Percentiles rank a stretch among this genome's conserved stretches.
phyloP scores from a whole-genome alignment of 192 early-diverging fungal species.

The Coemansia sp. region DNA sequence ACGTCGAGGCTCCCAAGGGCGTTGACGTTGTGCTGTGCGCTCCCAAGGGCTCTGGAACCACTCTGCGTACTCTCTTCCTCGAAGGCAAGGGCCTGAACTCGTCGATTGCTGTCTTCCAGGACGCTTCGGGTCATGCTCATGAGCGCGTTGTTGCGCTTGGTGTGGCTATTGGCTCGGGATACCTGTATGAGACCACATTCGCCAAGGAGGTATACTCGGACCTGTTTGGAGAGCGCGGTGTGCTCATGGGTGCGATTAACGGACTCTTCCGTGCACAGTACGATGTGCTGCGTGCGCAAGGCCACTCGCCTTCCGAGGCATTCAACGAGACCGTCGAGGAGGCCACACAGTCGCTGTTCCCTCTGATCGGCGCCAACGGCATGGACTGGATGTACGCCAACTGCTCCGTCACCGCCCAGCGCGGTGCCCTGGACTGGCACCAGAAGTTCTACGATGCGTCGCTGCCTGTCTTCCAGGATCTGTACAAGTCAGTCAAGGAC shows the following conservation, averaged over 20 bases:
- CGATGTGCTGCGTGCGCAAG: constrained; percentile 88
- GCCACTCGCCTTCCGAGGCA: constrained; percentile 95
- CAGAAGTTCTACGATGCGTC: constrained; percentile 87
- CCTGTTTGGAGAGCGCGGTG: constrained; percentile 93
- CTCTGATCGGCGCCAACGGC: constrained; percentile 91
- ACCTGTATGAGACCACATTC: constrained; percentile 97
- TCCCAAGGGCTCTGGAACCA: constrained; percentile 94
- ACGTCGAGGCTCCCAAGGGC: constrained; percentile 85
- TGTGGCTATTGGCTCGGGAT: constrained; percentile 92
- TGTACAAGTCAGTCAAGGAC: constrained; percentile 85
- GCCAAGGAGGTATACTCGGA: constrained; percentile 97
- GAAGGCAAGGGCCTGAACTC: constrained; percentile 97
- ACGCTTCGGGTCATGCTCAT: constrained; percentile 88
- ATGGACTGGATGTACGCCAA: constrained; percentile 99
- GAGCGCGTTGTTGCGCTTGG: constrained; percentile 90
- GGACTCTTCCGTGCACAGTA: constrained; percentile 95
- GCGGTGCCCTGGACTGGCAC: constrained; percentile 97
- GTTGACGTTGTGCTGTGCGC: constrained; percentile 95
- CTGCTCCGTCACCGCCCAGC: constrained; percentile 94
- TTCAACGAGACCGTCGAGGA: constrained; percentile 99
- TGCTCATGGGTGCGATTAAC: constrained; percentile 98
- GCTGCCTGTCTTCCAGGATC: constrained; percentile 89
- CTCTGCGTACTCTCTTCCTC: constrained; percentile 92
- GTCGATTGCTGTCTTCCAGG: constrained; percentile 92
- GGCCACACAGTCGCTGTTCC: constrained; percentile 96